These are phyloP conservation scores for Pleurotus pulmonarius DNA, from an alignment of 768 basidiomycete genomes.

Conservation along the genomic window DNA sequence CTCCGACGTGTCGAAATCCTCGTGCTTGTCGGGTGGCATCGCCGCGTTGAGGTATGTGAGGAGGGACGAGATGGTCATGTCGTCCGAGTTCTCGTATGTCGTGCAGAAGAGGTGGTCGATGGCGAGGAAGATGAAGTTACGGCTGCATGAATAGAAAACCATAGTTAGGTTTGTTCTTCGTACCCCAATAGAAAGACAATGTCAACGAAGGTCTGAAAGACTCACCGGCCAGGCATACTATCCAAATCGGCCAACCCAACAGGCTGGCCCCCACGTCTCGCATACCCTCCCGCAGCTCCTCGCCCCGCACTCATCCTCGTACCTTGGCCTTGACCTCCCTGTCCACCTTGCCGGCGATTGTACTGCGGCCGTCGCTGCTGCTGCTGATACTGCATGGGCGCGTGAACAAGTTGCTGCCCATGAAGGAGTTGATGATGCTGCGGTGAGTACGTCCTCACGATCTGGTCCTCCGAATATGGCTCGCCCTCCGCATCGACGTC, in stretches of 20 bases:
- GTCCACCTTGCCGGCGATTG: conserved; percentile 8
- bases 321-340: conserved; percentile 11
- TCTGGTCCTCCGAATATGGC: conserved; percentile 2
- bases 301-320: neutral
- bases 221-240: conserved; percentile 58
- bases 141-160: conserved; percentile 26
- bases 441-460: neutral
- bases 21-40: conserved; percentile 74
- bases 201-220: conserved; percentile 11
- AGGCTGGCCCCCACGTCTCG: conserved; percentile 25
- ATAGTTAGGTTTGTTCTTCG: no score
- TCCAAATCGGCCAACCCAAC: conserved; percentile 56
- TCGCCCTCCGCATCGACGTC: conserved; percentile 12
- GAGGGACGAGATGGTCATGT: conserved; percentile 65
- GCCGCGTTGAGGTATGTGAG: conserved; percentile 73
- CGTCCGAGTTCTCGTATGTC: conserved; percentile 64
- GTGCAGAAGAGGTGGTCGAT: conserved; percentile 63
- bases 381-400: no score
- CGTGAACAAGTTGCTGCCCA: neutral
- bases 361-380: neutral
- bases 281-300: conserved; percentile 1
- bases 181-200: neutral
- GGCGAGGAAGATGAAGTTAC: conserved; percentile 57
- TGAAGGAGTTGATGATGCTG: neutral
- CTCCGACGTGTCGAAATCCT: conserved; percentile 78